A percentile compares a stretch with the other conserved stretches of the same genome.
Evolutionary conservation across 306 rosid species (phyloP).

Genomic region (Mimosa pudica): DNA sequence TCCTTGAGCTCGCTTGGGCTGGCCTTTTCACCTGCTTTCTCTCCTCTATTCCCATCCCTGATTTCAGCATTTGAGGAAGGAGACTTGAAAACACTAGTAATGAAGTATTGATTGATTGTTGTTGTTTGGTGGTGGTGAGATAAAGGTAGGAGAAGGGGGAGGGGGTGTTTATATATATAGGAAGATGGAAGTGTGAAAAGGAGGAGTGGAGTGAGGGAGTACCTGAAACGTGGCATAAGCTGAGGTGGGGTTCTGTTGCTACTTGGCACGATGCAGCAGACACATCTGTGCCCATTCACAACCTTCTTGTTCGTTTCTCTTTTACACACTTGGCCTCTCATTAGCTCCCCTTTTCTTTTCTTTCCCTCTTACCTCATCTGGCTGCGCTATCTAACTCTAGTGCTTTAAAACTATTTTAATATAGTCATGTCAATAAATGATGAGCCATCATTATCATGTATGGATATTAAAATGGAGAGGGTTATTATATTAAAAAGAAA

Average conservation of each 20-base stretch:
- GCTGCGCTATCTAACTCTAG: constrained; percentile 14
- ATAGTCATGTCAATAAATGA: too few species aligned
- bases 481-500: neutral
- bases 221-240: constrained; percentile 72
- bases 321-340: constrained; percentile 63
- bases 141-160: constrained; percentile 1
- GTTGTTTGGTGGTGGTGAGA: too few species aligned
- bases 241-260: constrained; percentile 37
- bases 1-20: constrained; percentile 73
- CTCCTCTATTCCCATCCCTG: constrained; percentile 36
- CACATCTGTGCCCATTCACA: constrained; percentile 62
- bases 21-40: constrained; percentile 45
- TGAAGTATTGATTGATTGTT: too few species aligned
- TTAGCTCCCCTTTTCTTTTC: neutral
- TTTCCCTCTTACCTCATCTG: constrained; percentile 52
- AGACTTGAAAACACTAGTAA: neutral
- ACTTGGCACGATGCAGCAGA: constrained; percentile 65
- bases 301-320: constrained; percentile 53
- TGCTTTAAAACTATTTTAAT: too few species aligned
- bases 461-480: too few species aligned
- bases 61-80: constrained; percentile 39
- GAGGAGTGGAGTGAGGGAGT: neutral
- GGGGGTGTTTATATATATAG: constrained; percentile 39
- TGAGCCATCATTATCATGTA: too few species aligned
- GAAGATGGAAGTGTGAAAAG: neutral